Evolutionary conservation across 2,329 filamentous ascomycete genomes (phyloP).

Genomic region (Pyrenochaeta sp.): DNA sequence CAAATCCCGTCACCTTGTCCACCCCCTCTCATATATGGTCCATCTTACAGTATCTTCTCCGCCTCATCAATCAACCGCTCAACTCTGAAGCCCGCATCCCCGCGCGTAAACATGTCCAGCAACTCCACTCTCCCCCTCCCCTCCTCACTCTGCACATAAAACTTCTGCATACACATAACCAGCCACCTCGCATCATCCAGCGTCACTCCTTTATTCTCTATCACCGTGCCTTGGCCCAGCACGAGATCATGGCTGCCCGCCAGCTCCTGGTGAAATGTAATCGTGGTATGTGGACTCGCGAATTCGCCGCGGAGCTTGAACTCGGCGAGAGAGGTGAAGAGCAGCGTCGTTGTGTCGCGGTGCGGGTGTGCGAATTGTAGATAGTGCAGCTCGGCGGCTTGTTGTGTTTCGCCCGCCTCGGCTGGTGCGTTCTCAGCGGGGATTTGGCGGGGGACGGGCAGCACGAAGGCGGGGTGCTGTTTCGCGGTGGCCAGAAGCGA

Average conservation of each 20-base stretch:
- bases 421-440: slow-evolving; percentile 32
- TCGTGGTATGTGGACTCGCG: slow-evolving; percentile 88
- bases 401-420: slow-evolving; percentile 36
- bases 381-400: slow-evolving; percentile 92
- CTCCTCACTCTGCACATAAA: slow-evolving; percentile 73
- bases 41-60: slow-evolving; percentile 70
- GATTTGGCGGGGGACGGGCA: slow-evolving; percentile 76
- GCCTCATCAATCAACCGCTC: slow-evolving; percentile 88
- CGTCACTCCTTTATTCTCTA: slow-evolving; percentile 76
- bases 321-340: slow-evolving; percentile 93
- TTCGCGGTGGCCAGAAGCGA: slow-evolving; percentile 75
- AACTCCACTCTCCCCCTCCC: slow-evolving; percentile 62
- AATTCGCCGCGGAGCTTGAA: slow-evolving; percentile 92
- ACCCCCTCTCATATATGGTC: neutral
- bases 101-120: slow-evolving; percentile 81
- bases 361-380: slow-evolving; percentile 94
- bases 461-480: slow-evolving; percentile 84
- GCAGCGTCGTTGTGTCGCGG: slow-evolving; percentile 64
- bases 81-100: slow-evolving; percentile 80
- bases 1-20: too few relatives aligned
- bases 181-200: slow-evolving; percentile 88
- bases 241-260: slow-evolving; percentile 77
- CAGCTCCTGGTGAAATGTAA: slow-evolving; percentile 90
- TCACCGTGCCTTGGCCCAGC: slow-evolving; percentile 82
- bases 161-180: slow-evolving; percentile 90